A percentile compares a stretch with the other conserved stretches of the same genome.
Evolutionary conservation across 768 basidiomycete species (phyloP).

Genomic region (Termitomyces bulborhizus): DNA sequence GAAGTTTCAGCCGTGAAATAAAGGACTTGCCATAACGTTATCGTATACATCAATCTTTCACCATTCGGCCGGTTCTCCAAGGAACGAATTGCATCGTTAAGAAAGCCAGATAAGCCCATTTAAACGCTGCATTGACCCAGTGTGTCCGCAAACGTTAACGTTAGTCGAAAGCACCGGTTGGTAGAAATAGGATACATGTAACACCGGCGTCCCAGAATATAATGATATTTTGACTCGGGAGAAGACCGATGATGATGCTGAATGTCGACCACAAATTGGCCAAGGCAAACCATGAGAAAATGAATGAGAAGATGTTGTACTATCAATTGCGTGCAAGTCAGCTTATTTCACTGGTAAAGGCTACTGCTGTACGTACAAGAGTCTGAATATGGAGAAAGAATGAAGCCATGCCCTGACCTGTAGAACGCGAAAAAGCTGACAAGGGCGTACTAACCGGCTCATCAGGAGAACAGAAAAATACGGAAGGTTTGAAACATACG

Average conservation of each 20-base stretch:
- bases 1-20: neutral
- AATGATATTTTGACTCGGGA: conserved; percentile 45
- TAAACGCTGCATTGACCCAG: conserved; percentile 77
- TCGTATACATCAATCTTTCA: conserved; percentile 64
- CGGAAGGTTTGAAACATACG: conserved; percentile 35
- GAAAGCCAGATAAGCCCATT: conserved; percentile 86
- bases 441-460: conserved; percentile 65
- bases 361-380: conserved; percentile 44
- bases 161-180: neutral
- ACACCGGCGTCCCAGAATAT: conserved; percentile 69
- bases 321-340: conserved; percentile 18
- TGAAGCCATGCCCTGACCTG: conserved; percentile 76
- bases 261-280: conserved; percentile 94
- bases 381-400: conserved; percentile 97
- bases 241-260: conserved; percentile 87
- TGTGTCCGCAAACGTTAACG: conserved; percentile 51
- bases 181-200: conserved; percentile 37
- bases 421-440: conserved; percentile 91
- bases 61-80: conserved; percentile 84
- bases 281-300: conserved; percentile 92
- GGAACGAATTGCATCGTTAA: conserved; percentile 66
- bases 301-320: conserved; percentile 80
- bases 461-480: neutral
- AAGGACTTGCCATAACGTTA: conserved; percentile 61
- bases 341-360: neutral